phyloP scores from a whole-genome alignment of 2,329 filamentous ascomycete species.

The Neopestalotiopsis rosae region DNA sequence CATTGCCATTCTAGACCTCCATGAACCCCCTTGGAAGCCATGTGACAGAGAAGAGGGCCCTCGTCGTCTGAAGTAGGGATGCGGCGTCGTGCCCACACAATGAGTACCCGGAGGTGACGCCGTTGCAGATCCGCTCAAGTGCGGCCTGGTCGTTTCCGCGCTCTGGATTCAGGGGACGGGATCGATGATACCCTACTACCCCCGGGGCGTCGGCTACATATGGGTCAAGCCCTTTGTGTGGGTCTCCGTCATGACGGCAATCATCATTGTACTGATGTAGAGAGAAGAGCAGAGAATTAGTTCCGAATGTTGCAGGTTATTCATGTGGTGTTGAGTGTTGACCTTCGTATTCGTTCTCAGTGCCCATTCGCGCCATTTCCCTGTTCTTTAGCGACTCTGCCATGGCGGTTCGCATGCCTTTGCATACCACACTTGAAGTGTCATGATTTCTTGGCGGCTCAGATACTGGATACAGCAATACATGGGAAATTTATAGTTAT shows the following conservation, averaged over 20 bases:
- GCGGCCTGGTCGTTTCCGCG: not conserved
- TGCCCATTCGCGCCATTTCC: not conserved
- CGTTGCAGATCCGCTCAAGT: constrained; percentile 16
- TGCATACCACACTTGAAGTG: no score
- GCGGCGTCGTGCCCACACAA: not conserved
- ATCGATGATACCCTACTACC: not conserved
- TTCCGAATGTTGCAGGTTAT: not conserved
- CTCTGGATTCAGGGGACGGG: not conserved
- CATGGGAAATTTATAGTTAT: no score
- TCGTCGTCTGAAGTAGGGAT: not conserved
- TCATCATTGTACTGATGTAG: not conserved
- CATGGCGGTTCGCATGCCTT: not conserved
- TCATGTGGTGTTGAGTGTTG: not conserved
- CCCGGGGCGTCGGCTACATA: not conserved
- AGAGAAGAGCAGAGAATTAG: not conserved
- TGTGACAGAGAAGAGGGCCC: not conserved
- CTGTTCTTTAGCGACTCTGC: not conserved
- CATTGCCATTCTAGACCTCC: not conserved
- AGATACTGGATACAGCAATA: no score
- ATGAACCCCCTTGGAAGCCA: not conserved
- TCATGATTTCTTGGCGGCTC: no score
- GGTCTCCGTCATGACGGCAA: not conserved
- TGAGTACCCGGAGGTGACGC: not conserved
- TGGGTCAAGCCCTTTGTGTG: not conserved
- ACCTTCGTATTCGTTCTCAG: not conserved